Base-by-base conservation (phyloP, 305 asterid genomes). In the Rubia tinctorum region DNA sequence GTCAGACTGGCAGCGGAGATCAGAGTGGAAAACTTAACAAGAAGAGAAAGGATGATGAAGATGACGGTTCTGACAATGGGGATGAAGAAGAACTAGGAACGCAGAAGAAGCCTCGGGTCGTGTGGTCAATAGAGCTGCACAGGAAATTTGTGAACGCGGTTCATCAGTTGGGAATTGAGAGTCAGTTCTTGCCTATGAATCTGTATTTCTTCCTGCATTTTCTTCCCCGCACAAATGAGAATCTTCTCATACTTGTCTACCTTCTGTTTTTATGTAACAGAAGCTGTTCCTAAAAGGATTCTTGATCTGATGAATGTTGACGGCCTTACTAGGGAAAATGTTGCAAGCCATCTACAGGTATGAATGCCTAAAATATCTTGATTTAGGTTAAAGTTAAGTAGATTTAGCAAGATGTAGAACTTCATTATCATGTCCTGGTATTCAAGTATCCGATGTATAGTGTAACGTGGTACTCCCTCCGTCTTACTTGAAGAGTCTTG, bases 271-370 rank as follows among this genome's bases (percentile, higher is more conserved):
- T 72, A n/a, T 43, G 53, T 60, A 81, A 83, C 95, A 92, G 97
- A 88, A 86, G 97, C 98, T 30, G 91, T 90, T 76, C 98, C 98
- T 9, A 92, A 92, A 77, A 88, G 95, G 82, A 92, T 92, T 81
- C 90, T 92, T 76, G 97, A 92, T 78, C 68, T 90, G 87, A 90
- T 92, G 98, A 88, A 88, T 34, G 96, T 89, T 13, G 95, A 92
- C 17, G 91, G 95, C 81, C 95, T 92, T 61, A 89, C 91, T 0
- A 85, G 98, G 75, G 98, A 90, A 78, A 92, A 92, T 42, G 98
- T 92, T 63, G 97, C 98, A 5, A 92, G 98, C 83, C 98, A 92
- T 91, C 97, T 92, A 66, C 98, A 92, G 96, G 98, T 71, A 82
- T 68, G 64, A 63, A 30, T 30, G 34, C 34, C 34, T 30, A 30